Base-by-base conservation (phyloP, 2,329 filamentous ascomycete species). In the Alternaria sp. region DNA sequence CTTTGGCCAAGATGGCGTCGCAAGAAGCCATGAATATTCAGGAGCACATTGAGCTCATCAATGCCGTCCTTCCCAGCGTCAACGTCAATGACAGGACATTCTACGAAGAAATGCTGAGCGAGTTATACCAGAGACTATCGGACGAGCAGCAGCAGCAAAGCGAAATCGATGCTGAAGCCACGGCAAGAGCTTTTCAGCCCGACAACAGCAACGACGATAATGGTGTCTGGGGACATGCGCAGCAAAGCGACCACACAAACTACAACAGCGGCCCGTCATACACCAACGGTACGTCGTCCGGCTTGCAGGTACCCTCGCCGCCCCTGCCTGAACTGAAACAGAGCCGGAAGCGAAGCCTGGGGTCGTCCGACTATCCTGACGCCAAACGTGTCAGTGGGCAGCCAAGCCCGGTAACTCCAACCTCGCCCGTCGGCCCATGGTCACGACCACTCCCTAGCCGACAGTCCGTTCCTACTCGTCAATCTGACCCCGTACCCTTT, bases 311-410 rank as follows among this genome's bases (percentile, higher is more conserved):
- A 40, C 54, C 48, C 21, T 53, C 53, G 8, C 42, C 54, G 28
- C 50, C 54, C 42, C 42, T 24, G 17, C 46, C 39, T n/a, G 41
- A 42, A 37, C 34, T 61, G 13, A 49, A 53, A 8, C 46, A 53
- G 21, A 66, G 60, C 34, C 70, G 69, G 24, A 74, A 76, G 56
- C 71, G 72, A 6, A 69, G 61, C 31, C 54, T 69, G 5, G 70
- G 59, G 17, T 54, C 60, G 21, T 48, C 55, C 28, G 63, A 68
- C 10, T 56, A 52, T 29, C 65, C 69, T 11, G 65, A 72, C 8
- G 62, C 69, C 3, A 73, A 74, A 57, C 68, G 70, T 39, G 48
- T 65, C 46, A 75, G 70, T 52, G 37, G 51, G 5, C 68, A 68
- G 33, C 57, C 64, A 5, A 72, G 68, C 29, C 70, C 69, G 1